Percentiles rank a stretch among this genome's conserved stretches.
Conservation (phyloP, 2,329 filamentous ascomycete genomes). For the Pseudogymnoascus destructans region DNA sequence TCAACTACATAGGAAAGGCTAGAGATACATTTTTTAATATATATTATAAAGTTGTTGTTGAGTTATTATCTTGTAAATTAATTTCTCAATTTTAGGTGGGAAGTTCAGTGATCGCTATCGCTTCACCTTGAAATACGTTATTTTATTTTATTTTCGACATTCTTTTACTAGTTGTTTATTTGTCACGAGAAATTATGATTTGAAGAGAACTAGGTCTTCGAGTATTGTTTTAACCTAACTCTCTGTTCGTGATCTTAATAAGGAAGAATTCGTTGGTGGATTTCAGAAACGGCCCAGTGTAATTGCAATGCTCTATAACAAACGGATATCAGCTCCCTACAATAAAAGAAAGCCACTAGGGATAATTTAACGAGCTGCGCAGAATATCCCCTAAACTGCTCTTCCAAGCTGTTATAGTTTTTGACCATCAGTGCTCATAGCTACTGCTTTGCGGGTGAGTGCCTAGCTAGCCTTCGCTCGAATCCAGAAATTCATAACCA, state of each 20-base stretch:
- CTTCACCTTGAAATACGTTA: too few species aligned
- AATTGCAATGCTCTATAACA: not conserved
- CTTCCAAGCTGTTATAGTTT: not conserved
- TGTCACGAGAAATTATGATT: not conserved
- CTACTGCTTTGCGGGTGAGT: not conserved
- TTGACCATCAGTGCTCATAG: not conserved
- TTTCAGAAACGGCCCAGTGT: not conserved
- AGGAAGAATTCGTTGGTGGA: not conserved
- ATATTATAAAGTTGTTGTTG: too few species aligned
- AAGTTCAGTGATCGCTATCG: too few species aligned
- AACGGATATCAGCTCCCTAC: not conserved
- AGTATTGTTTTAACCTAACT: not conserved
- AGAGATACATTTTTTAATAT: too few species aligned
- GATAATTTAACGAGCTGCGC: not conserved
- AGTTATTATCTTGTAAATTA: too few species aligned
- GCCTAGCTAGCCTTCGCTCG: not conserved
- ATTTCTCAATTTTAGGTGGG: too few species aligned
- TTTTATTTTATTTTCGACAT: not conserved
- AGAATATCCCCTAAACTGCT: not conserved
- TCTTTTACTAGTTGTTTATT: not conserved
- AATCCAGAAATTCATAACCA: not conserved
- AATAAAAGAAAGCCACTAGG: not conserved
- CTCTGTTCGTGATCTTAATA: not conserved
- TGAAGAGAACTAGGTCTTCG: not conserved
- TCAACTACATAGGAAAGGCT: too few species aligned